These are phyloP conservation scores for Eucalyptus cladocalyx DNA, from an alignment of 345 rosid species.

Conservation along the genomic window DNA sequence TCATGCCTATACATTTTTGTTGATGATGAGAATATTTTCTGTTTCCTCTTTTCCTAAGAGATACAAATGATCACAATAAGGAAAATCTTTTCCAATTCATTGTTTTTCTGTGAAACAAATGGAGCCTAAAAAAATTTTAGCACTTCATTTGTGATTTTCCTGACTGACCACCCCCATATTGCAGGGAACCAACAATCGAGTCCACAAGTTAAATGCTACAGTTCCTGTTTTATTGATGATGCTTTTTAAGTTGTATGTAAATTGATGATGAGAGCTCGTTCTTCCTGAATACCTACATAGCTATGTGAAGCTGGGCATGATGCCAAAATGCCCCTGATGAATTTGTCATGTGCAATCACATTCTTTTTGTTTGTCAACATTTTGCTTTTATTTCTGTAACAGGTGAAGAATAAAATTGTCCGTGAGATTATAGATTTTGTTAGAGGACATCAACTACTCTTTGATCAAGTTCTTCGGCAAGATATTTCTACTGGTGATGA, in stretches of 20 bases:
- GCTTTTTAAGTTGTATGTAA: background rate
- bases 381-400: background rate
- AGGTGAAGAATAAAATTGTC: constrained; percentile 89
- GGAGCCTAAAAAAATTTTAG: background rate
- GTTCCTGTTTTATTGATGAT: background rate
- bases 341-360: background rate
- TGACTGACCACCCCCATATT: background rate
- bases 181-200: background rate
- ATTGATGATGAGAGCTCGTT: background rate
- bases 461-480: constrained; percentile 76
- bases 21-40: background rate
- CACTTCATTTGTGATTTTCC: background rate
- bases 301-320: background rate
- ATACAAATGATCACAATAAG: background rate
- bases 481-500: constrained; percentile 61
- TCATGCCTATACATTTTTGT: background rate
- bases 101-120: background rate
- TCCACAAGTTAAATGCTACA: background rate
- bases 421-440: constrained; percentile 77
- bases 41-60: background rate
- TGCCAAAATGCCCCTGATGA: background rate
- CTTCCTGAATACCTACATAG: background rate
- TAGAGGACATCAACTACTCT: constrained; percentile 63
- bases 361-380: background rate
- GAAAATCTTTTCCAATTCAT: background rate